phyloP scores from a whole-genome alignment of 2,329 filamentous ascomycete genomes.

The Aspergillus versicolor region DNA sequence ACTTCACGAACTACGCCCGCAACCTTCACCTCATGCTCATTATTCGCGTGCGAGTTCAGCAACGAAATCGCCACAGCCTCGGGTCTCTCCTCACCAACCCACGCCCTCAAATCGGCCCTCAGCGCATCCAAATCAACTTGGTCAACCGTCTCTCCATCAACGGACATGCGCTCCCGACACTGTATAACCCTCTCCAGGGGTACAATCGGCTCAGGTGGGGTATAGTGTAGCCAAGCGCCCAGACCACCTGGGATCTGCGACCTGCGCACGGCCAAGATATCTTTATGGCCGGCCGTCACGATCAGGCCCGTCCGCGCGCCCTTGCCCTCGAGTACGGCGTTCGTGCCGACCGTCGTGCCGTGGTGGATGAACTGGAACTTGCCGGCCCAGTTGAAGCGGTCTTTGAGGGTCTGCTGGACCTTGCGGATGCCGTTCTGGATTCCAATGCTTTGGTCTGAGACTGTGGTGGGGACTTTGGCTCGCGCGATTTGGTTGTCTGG shows the following conservation, averaged over 20 bases:
- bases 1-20: constrained; percentile 42
- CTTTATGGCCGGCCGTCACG: constrained; percentile 51
- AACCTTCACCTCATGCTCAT: constrained; percentile 43
- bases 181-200: constrained; percentile 50
- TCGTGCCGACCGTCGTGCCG: constrained; percentile 51
- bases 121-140: constrained; percentile 43
- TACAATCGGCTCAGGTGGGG: constrained; percentile 49
- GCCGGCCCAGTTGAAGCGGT: constrained; percentile 43
- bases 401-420: constrained; percentile 39
- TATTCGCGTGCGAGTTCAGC: constrained; percentile 50
- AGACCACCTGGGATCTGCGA: constrained; percentile 54
- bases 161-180: constrained; percentile 46
- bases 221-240: constrained; percentile 51
- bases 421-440: constrained; percentile 48
- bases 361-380: constrained; percentile 52
- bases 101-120: constrained; percentile 30
- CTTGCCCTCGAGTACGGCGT: constrained; percentile 52
- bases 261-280: constrained; percentile 47
- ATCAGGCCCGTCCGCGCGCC: constrained; percentile 49
- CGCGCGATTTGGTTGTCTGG: constrained; percentile 45
- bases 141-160: constrained; percentile 42
- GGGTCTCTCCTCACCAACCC: constrained; percentile 38
- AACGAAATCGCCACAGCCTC: constrained; percentile 50
- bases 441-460: constrained; percentile 48
- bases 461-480: constrained; percentile 49